Evolutionary conservation across 768 basidiomycete genomes (phyloP).

Genomic region (Candolleomyces aberdarensis): DNA sequence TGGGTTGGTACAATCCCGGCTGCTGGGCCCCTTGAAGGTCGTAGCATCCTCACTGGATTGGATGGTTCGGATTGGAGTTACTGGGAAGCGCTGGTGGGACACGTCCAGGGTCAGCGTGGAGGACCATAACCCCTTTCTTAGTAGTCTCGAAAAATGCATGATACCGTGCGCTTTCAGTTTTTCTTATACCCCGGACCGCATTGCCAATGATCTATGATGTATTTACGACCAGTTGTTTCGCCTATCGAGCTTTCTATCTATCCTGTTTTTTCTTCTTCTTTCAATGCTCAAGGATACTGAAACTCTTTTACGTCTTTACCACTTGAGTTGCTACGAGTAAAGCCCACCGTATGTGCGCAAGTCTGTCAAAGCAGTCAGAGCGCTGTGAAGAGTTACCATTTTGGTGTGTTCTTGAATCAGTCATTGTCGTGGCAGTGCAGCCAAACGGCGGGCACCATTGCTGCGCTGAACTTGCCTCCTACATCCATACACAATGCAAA

Average conservation of each 20-base stretch:
- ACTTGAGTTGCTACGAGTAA: too few species aligned
- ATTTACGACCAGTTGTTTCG: too few species aligned
- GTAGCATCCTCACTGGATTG: conserved; percentile 39
- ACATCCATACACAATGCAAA: conserved; percentile 52
- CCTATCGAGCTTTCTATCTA: too few species aligned
- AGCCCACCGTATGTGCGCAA: too few species aligned
- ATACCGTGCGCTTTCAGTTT: background rate
- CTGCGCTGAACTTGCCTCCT: background rate
- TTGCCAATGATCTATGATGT: background rate
- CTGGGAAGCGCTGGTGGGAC: conserved; percentile 77
- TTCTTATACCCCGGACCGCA: conserved; percentile 1
- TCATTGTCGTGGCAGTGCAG: background rate
- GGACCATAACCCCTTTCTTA: background rate
- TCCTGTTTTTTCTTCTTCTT: too few species aligned
- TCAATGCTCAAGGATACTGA: too few species aligned
- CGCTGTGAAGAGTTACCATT: background rate
- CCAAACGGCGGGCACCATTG: background rate
- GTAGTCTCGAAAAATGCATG: background rate
- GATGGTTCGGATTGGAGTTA: conserved; percentile 76
- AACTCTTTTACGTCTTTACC: too few species aligned
- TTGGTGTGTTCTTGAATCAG: background rate
- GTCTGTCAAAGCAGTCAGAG: too few species aligned
- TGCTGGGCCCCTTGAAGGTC: conserved; percentile 39
- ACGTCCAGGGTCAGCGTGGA: conserved; percentile 42
- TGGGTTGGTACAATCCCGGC: conserved; percentile 51